Evolutionary conservation across 805 yeast genomes (phyloP).

Genomic region (Saccharomycopsis fermentans): DNA sequence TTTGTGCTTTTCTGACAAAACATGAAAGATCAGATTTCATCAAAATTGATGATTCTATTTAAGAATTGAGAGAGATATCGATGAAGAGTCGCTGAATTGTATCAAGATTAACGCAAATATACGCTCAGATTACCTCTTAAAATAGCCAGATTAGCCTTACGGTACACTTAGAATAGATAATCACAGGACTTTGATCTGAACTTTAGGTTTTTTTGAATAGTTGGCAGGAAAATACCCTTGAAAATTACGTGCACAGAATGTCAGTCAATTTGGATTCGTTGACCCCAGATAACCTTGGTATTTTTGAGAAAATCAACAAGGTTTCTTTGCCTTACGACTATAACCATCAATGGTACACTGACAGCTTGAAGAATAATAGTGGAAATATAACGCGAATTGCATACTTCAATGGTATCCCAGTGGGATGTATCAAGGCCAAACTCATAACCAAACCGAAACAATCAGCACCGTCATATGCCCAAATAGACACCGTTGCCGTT

Average conservation of each 20-base stretch:
- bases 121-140: no score
- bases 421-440: slow-evolving; percentile 62
- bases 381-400: slow-evolving; percentile 27
- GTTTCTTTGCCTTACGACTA: slow-evolving; percentile 42
- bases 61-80: no score
- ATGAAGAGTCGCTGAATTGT: no score
- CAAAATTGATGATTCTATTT: no score
- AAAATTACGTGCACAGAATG: neutral
- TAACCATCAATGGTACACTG: slow-evolving; percentile 38
- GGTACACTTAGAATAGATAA: no score
- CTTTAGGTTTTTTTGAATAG: no score
- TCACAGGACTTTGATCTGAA: no score
- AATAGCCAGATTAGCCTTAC: no score
- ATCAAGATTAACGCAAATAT: no score
- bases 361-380: neutral
- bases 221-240: no score
- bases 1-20: no score
- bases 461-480: slow-evolving; percentile 39
- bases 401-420: slow-evolving; percentile 67
- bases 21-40: no score
- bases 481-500: slow-evolving; percentile 61
- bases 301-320: slow-evolving; percentile 45
- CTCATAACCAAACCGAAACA: slow-evolving; percentile 31
- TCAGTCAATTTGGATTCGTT: slow-evolving; percentile 38
- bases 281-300: slow-evolving; percentile 50